phyloP scores from a whole-genome alignment of 768 basidiomycete genomes.

The Lactifluus echinatus region DNA sequence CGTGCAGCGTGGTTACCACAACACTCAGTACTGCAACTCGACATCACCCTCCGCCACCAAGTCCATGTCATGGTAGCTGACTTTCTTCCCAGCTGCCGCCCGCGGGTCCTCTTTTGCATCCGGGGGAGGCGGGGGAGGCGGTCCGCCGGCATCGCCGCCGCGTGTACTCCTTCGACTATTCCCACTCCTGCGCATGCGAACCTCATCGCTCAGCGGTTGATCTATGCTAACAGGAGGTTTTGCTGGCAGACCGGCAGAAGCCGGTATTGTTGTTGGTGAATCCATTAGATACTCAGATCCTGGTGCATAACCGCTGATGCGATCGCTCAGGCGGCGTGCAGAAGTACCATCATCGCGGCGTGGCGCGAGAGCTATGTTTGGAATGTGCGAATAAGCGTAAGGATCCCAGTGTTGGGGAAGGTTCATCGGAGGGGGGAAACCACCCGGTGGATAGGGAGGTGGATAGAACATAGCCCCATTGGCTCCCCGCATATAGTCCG shows the following conservation, averaged over 20 bases:
- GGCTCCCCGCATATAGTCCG: constrained; percentile 28
- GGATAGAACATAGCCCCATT: constrained; percentile 21
- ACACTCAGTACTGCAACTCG: constrained; percentile 32
- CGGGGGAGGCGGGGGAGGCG: constrained; percentile 72
- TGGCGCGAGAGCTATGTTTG: constrained; percentile 30
- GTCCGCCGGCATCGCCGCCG: constrained; percentile 32
- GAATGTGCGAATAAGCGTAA: constrained; percentile 35
- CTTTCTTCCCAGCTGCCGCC: constrained; percentile 77
- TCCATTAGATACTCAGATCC: constrained; percentile 35
- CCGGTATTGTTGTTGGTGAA: constrained; percentile 39
- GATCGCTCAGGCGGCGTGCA: constrained; percentile 63
- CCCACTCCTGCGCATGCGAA: constrained; percentile 30
- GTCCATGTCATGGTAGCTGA: constrained; percentile 96
- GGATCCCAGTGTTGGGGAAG: constrained; percentile 42
- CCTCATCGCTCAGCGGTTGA: constrained; percentile 39
- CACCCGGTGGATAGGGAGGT: constrained; percentile 40
- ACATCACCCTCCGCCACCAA: constrained; percentile 66
- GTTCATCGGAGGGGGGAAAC: constrained; percentile 28
- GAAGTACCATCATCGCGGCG: constrained; percentile 52
- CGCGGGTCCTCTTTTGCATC: constrained; percentile 91
- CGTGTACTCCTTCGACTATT: constrained; percentile 30
- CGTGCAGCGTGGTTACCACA: neutral
- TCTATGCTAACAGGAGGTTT: constrained; percentile 48
- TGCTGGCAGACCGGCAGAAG: constrained; percentile 67
- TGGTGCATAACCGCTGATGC: constrained; percentile 69